These are phyloP conservation scores for Blastocladiella emersonii DNA, from an alignment of 371 early-diverging fungal species.

Conservation along the genomic window DNA sequence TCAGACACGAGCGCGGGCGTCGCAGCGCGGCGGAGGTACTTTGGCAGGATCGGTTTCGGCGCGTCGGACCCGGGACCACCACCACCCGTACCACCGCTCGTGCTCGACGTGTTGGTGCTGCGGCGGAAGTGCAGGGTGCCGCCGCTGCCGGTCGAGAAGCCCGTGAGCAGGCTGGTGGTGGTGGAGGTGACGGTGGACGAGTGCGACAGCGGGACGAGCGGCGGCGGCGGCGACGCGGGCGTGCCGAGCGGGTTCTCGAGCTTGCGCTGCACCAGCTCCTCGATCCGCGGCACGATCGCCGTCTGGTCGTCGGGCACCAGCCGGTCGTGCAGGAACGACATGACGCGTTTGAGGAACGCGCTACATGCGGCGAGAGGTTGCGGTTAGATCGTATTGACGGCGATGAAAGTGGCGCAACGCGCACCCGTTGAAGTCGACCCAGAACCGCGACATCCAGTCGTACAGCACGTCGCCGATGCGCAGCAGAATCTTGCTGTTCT, in stretches of 20 bases:
- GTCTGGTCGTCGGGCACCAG: neutral
- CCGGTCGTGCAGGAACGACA: neutral
- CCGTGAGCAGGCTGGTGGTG: neutral
- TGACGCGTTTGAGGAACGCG: constrained; percentile 6
- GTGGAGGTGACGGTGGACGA: no score
- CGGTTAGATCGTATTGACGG: neutral
- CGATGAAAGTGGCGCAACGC: constrained; percentile 5
- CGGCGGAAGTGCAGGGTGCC: neutral
- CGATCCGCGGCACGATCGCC: neutral
- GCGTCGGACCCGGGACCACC: constrained; percentile 3
- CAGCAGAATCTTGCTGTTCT: neutral
- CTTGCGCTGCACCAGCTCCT: neutral
- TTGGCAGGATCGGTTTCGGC: constrained; percentile 37
- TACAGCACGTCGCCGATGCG: neutral
- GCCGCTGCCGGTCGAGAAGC: constrained; percentile 6
- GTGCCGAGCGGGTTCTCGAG: constrained; percentile 11
- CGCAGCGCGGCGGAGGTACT: constrained; percentile 12
- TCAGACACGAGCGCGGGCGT: constrained; percentile 13
- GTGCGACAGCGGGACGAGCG: no score
- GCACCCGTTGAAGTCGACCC: constrained; percentile 3
- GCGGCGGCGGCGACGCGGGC: constrained; percentile 13
- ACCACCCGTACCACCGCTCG: no score
- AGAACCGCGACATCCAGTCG: neutral
- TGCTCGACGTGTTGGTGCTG: no score
- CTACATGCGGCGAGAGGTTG: neutral